phyloP scores from a whole-genome alignment of 306 rosid genomes.

The Macrotyloma uniflorum region DNA sequence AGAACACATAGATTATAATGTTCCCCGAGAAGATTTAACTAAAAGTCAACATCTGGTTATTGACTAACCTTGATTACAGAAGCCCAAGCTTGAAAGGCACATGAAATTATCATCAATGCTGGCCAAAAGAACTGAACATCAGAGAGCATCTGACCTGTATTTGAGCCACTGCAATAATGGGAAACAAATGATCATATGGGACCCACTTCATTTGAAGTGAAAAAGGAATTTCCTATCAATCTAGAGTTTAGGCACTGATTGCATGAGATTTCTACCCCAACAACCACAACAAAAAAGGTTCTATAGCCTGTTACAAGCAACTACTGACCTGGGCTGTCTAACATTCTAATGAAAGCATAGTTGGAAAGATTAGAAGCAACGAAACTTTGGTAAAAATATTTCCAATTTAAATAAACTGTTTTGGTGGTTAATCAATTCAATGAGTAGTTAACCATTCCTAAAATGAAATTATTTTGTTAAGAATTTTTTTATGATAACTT shows the following conservation, averaged over 20 bases:
- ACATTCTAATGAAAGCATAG: not conserved
- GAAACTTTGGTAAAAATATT: not conserved
- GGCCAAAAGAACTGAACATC: constrained; percentile 83
- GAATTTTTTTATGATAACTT: not conserved
- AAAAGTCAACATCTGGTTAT: constrained; percentile 26
- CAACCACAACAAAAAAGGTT: constrained; percentile 18
- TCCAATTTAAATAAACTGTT: not conserved
- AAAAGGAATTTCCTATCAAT: constrained; percentile 25
- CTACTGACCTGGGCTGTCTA: not conserved
- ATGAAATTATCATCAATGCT: constrained; percentile 75
- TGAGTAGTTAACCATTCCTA: not conserved
- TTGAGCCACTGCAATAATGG: constrained; percentile 69
- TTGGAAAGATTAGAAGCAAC: not conserved
- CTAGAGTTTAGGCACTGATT: constrained; percentile 12
- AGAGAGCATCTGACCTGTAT: constrained; percentile 81
- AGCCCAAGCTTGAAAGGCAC: constrained; percentile 92
- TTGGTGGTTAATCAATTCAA: not conserved
- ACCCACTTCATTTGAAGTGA: constrained; percentile 26
- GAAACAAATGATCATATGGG: constrained; percentile 39
- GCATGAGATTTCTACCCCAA: constrained; percentile 14
- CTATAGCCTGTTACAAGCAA: constrained; percentile 5
- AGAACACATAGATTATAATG: constrained; percentile 36
- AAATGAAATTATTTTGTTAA: not conserved
- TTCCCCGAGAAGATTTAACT: constrained; percentile 29
- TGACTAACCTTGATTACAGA: constrained; percentile 78